Conservation (phyloP, 2,329 filamentous ascomycete genomes). For the Myriosclerotinia scirpicola region DNA sequence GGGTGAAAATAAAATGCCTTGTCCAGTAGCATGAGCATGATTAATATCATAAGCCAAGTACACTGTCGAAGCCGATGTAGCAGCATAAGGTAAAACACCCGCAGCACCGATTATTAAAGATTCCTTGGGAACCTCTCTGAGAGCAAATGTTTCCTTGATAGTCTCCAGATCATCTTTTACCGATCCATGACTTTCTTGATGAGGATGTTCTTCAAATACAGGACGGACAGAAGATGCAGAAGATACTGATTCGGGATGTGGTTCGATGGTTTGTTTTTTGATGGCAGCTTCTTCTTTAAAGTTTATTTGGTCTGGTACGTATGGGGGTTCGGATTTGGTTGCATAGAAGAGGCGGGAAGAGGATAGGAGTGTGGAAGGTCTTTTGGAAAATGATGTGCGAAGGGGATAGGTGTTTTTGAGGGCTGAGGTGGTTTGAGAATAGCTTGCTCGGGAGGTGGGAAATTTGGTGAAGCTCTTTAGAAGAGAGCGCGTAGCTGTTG, state of each 20-base stretch:
- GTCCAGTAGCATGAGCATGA: constrained; percentile 59
- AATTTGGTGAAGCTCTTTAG: constrained; percentile 36
- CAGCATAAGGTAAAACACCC: constrained; percentile 81
- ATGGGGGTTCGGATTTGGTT: constrained; percentile 36
- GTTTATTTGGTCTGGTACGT: constrained; percentile 48
- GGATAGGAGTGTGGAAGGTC: constrained; percentile 29
- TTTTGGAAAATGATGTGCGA: constrained; percentile 32
- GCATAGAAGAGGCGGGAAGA: constrained; percentile 49
- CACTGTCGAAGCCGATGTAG: constrained; percentile 78
- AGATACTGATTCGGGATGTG: constrained; percentile 61
- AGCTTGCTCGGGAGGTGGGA: constrained; percentile 32
- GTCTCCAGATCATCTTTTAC: constrained; percentile 58
- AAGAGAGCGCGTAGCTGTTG: constrained; percentile 36
- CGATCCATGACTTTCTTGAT: constrained; percentile 47
- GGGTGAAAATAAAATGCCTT: constrained; percentile 61
- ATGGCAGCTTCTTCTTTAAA: constrained; percentile 56
- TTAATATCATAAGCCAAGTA: constrained; percentile 83
- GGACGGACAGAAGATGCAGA: constrained; percentile 55
- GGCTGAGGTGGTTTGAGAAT: constrained; percentile 34
- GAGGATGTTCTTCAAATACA: constrained; percentile 46
- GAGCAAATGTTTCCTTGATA: constrained; percentile 68
- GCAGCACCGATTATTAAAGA: constrained; percentile 69
- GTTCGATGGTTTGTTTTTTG: constrained; percentile 55
- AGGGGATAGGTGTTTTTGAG: constrained; percentile 30
- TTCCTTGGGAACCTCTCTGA: constrained; percentile 64